These are phyloP conservation scores for Colletotrichum neosansevieriae DNA, from an alignment of 2,329 filamentous ascomycete species.

Conservation along the genomic window DNA sequence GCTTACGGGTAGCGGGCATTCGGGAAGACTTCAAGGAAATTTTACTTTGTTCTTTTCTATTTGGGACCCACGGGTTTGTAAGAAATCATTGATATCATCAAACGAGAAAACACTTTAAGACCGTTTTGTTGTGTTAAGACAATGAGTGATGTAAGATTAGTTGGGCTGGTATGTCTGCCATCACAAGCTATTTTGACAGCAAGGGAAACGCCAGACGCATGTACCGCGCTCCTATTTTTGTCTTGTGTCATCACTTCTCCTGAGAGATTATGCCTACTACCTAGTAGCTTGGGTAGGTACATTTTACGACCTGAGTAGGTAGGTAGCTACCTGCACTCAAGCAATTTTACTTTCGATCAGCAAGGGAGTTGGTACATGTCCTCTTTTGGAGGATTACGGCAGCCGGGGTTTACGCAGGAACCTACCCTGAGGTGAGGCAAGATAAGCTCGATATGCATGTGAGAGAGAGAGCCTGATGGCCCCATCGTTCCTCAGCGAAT, in stretches of 20 bases:
- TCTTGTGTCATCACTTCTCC: no score
- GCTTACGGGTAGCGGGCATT: constrained; percentile 24
- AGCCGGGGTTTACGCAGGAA: not conserved
- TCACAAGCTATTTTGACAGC: not conserved
- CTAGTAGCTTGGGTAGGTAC: no score
- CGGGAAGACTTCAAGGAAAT: not conserved
- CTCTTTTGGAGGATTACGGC: no score
- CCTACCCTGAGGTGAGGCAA: not conserved
- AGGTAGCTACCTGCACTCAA: no score
- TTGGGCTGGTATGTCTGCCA: not conserved
- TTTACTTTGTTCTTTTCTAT: not conserved
- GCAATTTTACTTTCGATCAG: not conserved
- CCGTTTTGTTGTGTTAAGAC: no score
- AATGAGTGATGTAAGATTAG: no score
- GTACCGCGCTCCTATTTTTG: no score
- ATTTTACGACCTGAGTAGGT: no score
- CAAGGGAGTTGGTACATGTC: not conserved
- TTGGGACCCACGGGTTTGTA: not conserved
- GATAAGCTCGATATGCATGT: constrained; percentile 14
- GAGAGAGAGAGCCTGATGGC: not conserved
- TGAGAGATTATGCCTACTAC: no score
- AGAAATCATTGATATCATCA: not conserved
- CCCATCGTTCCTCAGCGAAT: not conserved
- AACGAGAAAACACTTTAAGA: no score
- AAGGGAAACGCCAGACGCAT: no score